Evolutionary conservation across 2,329 filamentous ascomycete species (phyloP), one percentile per base, ranked within the genome.

Genomic region (Trichoderma cornu-damae): DNA sequence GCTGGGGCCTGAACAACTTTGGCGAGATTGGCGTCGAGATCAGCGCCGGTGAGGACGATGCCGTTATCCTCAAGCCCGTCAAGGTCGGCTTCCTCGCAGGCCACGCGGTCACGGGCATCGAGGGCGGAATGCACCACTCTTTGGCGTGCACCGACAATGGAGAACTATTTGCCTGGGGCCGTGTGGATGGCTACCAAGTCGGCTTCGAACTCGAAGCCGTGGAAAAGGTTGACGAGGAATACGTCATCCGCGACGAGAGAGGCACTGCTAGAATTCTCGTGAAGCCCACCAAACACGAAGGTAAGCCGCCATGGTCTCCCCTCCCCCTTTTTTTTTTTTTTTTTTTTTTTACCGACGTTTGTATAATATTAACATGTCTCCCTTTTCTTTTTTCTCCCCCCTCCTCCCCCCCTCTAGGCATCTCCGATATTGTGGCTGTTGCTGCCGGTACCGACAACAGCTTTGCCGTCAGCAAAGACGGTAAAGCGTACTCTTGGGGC

Each of bases 1-100:
- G 85, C 0, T 96, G 90, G 90, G 90, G 91, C 22, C 77, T 93
- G 28, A 96, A 96, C 79, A 91, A 88, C 73, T 95, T 89, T 71
- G 88, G 87, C 61, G 87, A 96, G 74, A 89, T 88, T 14, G 90
- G 75, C 4, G 83, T 88, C 51, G 77, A 77, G 50, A 76, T 80
- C 52, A 80, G 88, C 58, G 76, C 74, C 34, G 70, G 75, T 18
- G 70, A 72, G 59, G 72, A 78, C 16, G 80, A 82, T 26, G 86
- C 85, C 54, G 89, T 87, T 60, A 81, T 96, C 50, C 79, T 88
- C n/a, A 81, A 83, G 63, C 88, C 90, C 2, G 83, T 81, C 40
- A 75, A 87, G 51, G 82, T 96, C 24, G 73, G 82, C 7, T 79
- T 79, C 6, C 79, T 96, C 7, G 76, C 78, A 26, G 79, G 80